These are phyloP conservation scores for Umbelopsis sp. DNA, from an alignment of 192 early-diverging fungal genomes.

Conservation along the genomic window DNA sequence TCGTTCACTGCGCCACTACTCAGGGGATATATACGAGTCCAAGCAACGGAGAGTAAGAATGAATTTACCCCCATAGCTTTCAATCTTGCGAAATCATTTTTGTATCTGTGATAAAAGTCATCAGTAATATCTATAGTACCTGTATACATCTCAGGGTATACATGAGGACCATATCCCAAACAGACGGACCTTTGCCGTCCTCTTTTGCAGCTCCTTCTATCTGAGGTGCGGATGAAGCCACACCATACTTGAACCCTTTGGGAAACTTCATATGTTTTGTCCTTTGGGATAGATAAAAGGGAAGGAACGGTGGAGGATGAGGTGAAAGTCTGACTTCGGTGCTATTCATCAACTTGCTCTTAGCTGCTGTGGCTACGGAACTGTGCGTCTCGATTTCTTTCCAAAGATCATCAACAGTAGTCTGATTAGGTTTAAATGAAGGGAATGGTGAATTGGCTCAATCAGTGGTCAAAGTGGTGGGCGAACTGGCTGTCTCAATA, in stretches of 20 bases:
- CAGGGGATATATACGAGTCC: slow-evolving; percentile 51
- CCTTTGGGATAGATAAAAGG: background rate
- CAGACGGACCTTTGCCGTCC: slow-evolving; percentile 45
- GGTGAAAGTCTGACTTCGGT: background rate
- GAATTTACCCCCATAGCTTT: slow-evolving; percentile 37
- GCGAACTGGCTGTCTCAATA: background rate
- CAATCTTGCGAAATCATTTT: slow-evolving; percentile 35
- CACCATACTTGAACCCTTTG: slow-evolving; percentile 21
- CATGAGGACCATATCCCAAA: slow-evolving; percentile 47
- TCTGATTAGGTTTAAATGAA: background rate
- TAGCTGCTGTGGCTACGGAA: background rate
- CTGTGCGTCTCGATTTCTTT: background rate
- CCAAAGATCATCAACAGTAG: slow-evolving; percentile 4
- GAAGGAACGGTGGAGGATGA: background rate
- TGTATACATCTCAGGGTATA: slow-evolving; percentile 21
- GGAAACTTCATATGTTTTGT: background rate
- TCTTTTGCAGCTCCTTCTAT: slow-evolving; percentile 49
- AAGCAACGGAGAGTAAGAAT: slow-evolving; percentile 48
- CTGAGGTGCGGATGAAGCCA: slow-evolving; percentile 48
- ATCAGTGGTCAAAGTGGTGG: background rate
- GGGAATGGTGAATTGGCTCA: background rate
- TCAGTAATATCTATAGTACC: slow-evolving; percentile 42
- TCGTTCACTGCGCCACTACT: slow-evolving; percentile 23
- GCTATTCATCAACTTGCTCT: background rate
- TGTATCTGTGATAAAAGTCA: slow-evolving; percentile 43